These are phyloP conservation scores for Solanum paucissectum DNA, from an alignment of 257 asterid species.

Conservation along the genomic window DNA sequence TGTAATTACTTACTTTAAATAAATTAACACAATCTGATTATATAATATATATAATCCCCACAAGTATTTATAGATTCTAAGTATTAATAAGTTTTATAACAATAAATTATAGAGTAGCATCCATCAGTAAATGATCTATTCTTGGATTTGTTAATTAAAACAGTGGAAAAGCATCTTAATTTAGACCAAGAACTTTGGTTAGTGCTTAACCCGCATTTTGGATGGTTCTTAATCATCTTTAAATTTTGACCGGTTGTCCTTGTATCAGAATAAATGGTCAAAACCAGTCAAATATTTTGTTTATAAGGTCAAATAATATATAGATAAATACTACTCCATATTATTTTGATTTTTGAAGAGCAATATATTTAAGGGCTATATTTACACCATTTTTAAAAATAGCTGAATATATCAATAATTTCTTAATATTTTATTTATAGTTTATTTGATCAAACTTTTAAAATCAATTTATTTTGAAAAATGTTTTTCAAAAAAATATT, in stretches of 20 bases:
- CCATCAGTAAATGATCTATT: not conserved
- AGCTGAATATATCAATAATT: not conserved
- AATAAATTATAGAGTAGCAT: not conserved
- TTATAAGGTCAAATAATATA: not conserved
- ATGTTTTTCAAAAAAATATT: no score
- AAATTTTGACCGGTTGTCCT: not conserved
- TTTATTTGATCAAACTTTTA: accelerated
- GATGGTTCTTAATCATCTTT: not conserved
- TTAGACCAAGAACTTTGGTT: not conserved
- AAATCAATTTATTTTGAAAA: not conserved
- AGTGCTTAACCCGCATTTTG: not conserved
- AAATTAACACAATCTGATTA: not conserved
- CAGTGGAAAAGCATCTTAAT: not conserved
- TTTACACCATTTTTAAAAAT: not conserved
- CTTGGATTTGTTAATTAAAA: not conserved
- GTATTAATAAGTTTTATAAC: not conserved
- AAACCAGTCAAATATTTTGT: not conserved
- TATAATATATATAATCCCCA: not conserved
- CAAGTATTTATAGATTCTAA: not conserved
- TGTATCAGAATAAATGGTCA: not conserved
- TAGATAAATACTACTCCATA: not conserved
- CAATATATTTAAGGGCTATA: not conserved
- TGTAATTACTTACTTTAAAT: not conserved
- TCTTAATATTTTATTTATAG: not conserved
- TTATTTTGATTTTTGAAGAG: not conserved